These are phyloP conservation scores for Tylopilus sp. DNA, from an alignment of 768 basidiomycete species.

Conservation along the genomic window DNA sequence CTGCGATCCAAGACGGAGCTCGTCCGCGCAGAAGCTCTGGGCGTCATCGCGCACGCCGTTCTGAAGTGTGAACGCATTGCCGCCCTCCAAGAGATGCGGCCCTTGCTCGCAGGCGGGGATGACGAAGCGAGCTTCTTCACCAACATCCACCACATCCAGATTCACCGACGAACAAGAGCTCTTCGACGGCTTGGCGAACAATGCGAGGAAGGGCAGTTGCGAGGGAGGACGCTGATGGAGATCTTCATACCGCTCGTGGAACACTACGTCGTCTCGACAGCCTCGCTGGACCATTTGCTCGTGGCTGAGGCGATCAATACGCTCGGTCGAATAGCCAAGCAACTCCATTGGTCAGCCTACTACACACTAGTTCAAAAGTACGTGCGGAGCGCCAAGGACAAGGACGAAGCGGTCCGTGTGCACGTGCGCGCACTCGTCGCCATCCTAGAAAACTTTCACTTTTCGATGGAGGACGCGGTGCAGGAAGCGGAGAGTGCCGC, in stretches of 20 bases:
- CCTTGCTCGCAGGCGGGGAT: conserved; percentile 81
- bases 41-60: conserved; percentile 75
- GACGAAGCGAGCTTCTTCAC: conserved; percentile 96
- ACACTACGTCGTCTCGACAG: conserved; percentile 66
- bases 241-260: conserved; percentile 85
- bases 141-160: conserved; percentile 92
- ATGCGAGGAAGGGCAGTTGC: conserved; percentile 60
- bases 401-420: conserved; percentile 70
- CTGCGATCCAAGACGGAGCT: conserved; percentile 78
- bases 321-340: conserved; percentile 72
- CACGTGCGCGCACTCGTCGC: conserved; percentile 84
- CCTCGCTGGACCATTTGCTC: conserved; percentile 75
- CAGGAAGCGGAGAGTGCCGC: conserved; percentile 26
- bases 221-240: conserved; percentile 69
- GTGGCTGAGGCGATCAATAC: conserved; percentile 85
- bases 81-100: conserved; percentile 73
- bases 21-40: conserved; percentile 81
- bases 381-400: conserved; percentile 62
- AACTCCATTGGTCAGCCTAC: conserved; percentile 83
- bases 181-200: conserved; percentile 80
- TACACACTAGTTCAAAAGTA: conserved; percentile 78
- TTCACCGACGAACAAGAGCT: conserved; percentile 85
- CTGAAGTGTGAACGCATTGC: conserved; percentile 55
- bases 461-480: conserved; percentile 68
- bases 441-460: conserved; percentile 88